Base-by-base conservation (phyloP, 2,329 filamentous ascomycete genomes). In the Teratosphaeria zuluensis region DNA sequence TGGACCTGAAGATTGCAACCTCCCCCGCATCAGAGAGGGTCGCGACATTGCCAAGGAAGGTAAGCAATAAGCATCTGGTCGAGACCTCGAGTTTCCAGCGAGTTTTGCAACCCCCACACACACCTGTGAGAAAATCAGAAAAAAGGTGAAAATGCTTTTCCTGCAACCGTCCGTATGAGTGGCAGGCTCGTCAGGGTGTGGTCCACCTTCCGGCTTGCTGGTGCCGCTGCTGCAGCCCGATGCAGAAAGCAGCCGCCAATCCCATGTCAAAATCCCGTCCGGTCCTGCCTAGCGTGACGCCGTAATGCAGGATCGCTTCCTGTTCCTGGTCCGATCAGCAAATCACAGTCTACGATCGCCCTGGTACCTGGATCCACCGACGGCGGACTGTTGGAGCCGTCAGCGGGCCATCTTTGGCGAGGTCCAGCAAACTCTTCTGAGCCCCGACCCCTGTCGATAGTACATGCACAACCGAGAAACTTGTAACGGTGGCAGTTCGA, bases 381-480 rank as follows among this genome's bases (percentile, higher is more conserved):
- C 42, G n/a, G 42, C 42, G 42, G 42, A 48, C 42, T 48, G 42
- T 48, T 8, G 42, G 42, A 48, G 42, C 42, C 16, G 42, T 48
- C 42, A 8, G 19, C 42, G 42, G 42, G 42, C 42, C 42, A 48
- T 48, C n/a, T n/a, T 19, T 21, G 42, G 16, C 42, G 19, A 21
- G 42, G 42, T 21, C 4, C 42, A 48, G 2, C 42, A 48, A 21
- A 21, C 42, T 21, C 42, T 21, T 48, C 42, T 19, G 42, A 16
- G 19, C 42, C n/a, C 42, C 42, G 42, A 48, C 42, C 42, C 42
- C 42, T 48, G 42, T 48, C 42, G 42, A 48, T 48, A 48, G 42
- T 11, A 48, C 42, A 48, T 21, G 42, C 58, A 33, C 60, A 52
- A 62, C 58, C 56, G 56, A 42, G n/a, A 21, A 48, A 19, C 16